phyloP scores from a whole-genome alignment of 2,329 filamentous ascomycete genomes.

The Colletotrichum sansevieriae region DNA sequence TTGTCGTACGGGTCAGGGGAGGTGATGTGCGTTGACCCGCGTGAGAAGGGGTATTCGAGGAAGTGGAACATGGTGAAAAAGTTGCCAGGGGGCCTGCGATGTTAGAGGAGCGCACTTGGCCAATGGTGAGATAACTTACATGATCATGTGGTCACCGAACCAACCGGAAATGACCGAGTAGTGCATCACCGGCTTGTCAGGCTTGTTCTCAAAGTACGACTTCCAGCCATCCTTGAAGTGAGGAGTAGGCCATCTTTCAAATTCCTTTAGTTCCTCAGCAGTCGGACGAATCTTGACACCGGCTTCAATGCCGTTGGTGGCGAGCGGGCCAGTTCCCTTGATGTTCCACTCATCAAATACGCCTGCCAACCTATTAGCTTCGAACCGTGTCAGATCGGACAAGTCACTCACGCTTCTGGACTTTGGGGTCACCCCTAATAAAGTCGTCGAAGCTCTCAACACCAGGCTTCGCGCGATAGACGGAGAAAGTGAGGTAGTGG shows the following conservation, averaged over 20 bases:
- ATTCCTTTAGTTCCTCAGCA: conserved; percentile 74
- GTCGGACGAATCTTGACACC: conserved; percentile 83
- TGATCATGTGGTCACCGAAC: conserved; percentile 72
- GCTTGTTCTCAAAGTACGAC: conserved; percentile 86
- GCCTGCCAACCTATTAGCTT: conserved; percentile 49
- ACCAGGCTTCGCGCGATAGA: conserved; percentile 79
- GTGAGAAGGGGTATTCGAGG: conserved; percentile 82
- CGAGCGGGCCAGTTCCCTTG: conserved; percentile 82
- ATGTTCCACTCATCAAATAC: conserved; percentile 84
- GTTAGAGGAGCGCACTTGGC: conserved; percentile 53
- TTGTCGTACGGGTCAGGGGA: conserved; percentile 79
- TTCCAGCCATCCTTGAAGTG: conserved; percentile 84
- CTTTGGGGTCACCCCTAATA: conserved; percentile 77
- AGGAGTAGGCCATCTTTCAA: conserved; percentile 79
- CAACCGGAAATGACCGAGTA: conserved; percentile 81
- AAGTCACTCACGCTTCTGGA: conserved; percentile 70
- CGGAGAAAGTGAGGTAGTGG: conserved; percentile 79
- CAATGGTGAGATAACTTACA: conserved; percentile 52
- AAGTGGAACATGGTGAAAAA: conserved; percentile 91
- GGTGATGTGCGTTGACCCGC: conserved; percentile 78
- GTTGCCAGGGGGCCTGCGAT: conserved; percentile 77
- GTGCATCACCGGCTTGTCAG: conserved; percentile 89
- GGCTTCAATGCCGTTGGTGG: conserved; percentile 84
- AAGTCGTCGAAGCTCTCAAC: conserved; percentile 87
- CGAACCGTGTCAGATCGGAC: too few relatives aligned